phyloP scores from a whole-genome alignment of 495 filamentous ascomycete species.

The Astrothelium macrocarpum region DNA sequence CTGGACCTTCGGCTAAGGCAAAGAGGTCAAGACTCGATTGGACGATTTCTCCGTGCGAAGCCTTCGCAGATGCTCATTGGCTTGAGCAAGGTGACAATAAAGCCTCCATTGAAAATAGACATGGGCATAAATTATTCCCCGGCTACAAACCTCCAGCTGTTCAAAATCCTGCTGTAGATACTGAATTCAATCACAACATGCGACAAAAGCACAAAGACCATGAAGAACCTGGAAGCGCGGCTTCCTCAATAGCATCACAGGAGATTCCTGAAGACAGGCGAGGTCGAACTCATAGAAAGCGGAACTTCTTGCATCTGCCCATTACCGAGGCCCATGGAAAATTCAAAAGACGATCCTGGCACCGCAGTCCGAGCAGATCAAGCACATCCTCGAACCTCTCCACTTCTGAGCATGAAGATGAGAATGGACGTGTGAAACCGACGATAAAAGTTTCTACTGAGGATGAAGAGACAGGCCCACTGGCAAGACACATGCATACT shows the following conservation, averaged over 20 bases:
- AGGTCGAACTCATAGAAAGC: neutral
- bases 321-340: neutral
- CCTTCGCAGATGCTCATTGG: constrained; percentile 81
- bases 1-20: constrained; percentile 32
- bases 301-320: constrained; percentile 1
- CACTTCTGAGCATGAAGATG: neutral
- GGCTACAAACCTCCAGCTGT: constrained; percentile 28
- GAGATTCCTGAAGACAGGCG: neutral
- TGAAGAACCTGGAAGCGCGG: neutral
- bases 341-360: constrained; percentile 1
- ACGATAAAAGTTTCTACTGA: constrained; percentile 17
- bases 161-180: constrained; percentile 29
- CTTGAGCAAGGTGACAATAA: constrained; percentile 69
- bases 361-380: constrained; percentile 12
- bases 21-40: constrained; percentile 68
- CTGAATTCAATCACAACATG: neutral
- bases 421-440: neutral
- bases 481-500: constrained; percentile 61
- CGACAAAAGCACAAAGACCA: constrained; percentile 8
- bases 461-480: constrained; percentile 40
- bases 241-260: neutral
- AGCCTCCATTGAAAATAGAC: constrained; percentile 59
- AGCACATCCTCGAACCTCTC: constrained; percentile 6
- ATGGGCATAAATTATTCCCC: constrained; percentile 61
- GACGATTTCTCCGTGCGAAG: constrained; percentile 64